Base-by-base conservation (phyloP, 768 basidiomycete genomes). In the Boletus reticulatus region DNA sequence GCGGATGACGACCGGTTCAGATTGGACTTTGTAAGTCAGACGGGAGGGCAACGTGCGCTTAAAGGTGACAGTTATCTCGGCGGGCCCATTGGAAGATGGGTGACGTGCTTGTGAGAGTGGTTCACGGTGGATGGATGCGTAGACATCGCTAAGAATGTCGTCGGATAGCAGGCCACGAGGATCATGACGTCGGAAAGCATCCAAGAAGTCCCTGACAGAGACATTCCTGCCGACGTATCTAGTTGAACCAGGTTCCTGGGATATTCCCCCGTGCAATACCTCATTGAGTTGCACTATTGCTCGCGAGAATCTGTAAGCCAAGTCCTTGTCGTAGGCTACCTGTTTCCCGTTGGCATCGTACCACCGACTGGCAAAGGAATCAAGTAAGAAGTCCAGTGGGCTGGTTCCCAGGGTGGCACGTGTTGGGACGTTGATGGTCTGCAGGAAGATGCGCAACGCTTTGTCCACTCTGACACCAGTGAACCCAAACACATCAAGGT, bases 251-350 rank as follows among this genome's bases (percentile, higher is more conserved):
- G 83, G 76, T 49, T 84, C 81, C 55, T 83, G 78, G 14, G 84
- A 77, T 56, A 90, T 81, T n/a, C 78, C 80, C 9, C 83, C 87
- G 63, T 98, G 91, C 46, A 98, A 73, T 20, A 88, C 82, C 45
- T 95, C 92, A 67, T 97, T 96, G 52, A 99, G 80, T 67, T 94
- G 90, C 48, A 89, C 84, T 58, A 94, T 82, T 5, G 92, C 86
- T 50, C 87, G 82, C 37, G 91, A 87, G 44, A 96, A 83, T 46
- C 84, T 84, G 60, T 81, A 75, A 14, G 90, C 87, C 58, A 92
- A 77, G 64, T 93, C 90, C 71, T 84, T 88, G 74, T 93, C 89
- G 65, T 87, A 95, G 3, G 88, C 82, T 24, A 93, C 84, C 24
- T 82, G 79, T 46, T 80, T 78, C 7, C 85, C 81, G 66, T 99